These are phyloP conservation scores for Sphaerobolus stellatus DNA, from an alignment of 1,284 basidiomycete genomes.

Conservation along the genomic window DNA sequence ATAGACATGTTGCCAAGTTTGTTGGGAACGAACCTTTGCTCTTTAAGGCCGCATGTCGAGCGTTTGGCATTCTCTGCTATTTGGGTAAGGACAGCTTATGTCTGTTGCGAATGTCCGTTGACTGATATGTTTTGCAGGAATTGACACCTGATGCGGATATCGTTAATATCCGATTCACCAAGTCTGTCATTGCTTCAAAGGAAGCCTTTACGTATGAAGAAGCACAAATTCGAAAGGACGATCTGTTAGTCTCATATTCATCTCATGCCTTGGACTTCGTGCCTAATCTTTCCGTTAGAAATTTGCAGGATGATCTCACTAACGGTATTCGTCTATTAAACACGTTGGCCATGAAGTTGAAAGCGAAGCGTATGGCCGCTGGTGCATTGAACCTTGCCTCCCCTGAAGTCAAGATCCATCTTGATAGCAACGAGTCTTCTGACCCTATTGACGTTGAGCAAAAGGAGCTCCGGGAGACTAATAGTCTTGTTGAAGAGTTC, in stretches of 20 bases:
- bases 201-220: slow-evolving; percentile 98
- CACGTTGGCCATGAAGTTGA: slow-evolving; percentile 82
- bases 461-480: slow-evolving; percentile 91
- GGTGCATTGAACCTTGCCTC: slow-evolving; percentile 97
- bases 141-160: slow-evolving; percentile 85
- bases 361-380: slow-evolving; percentile 84
- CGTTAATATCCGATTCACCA: slow-evolving; percentile 88
- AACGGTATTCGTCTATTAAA: slow-evolving; percentile 90
- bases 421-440: slow-evolving; percentile 89
- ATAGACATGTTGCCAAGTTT: slow-evolving; percentile 98
- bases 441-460: slow-evolving; percentile 98
- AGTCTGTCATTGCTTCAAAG: slow-evolving; percentile 96
- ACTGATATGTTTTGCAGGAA: slow-evolving; percentile 53
- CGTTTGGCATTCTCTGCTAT: slow-evolving; percentile 94
- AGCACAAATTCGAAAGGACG: slow-evolving; percentile 92
- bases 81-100: slow-evolving; percentile 67
- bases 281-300: too few relatives aligned
- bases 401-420: slow-evolving; percentile 95
- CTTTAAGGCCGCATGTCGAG: slow-evolving; percentile 90
- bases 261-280: slow-evolving; percentile 2
- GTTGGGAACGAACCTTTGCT: slow-evolving; percentile 96
- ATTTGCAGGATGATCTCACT: slow-evolving; percentile 81
- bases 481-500: slow-evolving; percentile 97
- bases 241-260: slow-evolving; percentile 56
- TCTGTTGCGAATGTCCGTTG: neutral